These are phyloP conservation scores for Ambrosiella xylebori DNA, from an alignment of 2,329 filamentous ascomycete species.

Conservation along the genomic window DNA sequence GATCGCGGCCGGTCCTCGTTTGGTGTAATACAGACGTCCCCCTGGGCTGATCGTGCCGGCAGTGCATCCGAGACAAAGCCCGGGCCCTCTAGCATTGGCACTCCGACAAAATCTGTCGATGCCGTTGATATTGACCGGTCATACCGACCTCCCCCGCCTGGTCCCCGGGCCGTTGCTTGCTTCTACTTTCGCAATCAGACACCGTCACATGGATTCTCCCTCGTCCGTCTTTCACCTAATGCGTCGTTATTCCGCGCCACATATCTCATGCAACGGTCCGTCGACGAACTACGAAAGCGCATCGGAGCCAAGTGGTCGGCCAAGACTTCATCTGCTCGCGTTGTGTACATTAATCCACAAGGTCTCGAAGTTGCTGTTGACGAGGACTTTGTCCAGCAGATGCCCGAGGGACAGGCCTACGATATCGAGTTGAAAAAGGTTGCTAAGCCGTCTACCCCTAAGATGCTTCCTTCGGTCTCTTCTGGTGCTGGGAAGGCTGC, in stretches of 20 bases:
- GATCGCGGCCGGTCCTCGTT: not conserved
- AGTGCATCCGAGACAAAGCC: constrained; percentile 1
- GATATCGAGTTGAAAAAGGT: constrained; percentile 21
- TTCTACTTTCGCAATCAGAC: constrained; percentile 46
- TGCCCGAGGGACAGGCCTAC: constrained; percentile 63
- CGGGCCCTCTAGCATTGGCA: constrained; percentile 20
- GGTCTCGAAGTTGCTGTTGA: constrained; percentile 76
- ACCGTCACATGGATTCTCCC: constrained; percentile 25
- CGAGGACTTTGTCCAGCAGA: constrained; percentile 68
- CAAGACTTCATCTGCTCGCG: constrained; percentile 53
- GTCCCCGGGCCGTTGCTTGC: constrained; percentile 62
- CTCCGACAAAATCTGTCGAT: constrained; percentile 47
- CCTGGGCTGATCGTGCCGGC: constrained; percentile 42
- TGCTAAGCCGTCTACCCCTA: not conserved
- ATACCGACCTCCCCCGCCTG: constrained; percentile 66
- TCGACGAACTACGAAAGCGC: constrained; percentile 54
- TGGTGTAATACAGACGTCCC: not conserved
- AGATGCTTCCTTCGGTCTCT: constrained; percentile 4
- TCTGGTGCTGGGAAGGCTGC: constrained; percentile 1
- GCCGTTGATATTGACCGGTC: constrained; percentile 74
- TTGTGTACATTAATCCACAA: constrained; percentile 53
- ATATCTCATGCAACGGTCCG: constrained; percentile 62
- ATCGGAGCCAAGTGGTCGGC: constrained; percentile 69
- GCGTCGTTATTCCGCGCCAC: constrained; percentile 56
- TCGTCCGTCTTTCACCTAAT: constrained; percentile 18